These are phyloP conservation scores for Aquanectria penicillioides DNA, from an alignment of 2,329 filamentous ascomycete species.

Conservation along the genomic window DNA sequence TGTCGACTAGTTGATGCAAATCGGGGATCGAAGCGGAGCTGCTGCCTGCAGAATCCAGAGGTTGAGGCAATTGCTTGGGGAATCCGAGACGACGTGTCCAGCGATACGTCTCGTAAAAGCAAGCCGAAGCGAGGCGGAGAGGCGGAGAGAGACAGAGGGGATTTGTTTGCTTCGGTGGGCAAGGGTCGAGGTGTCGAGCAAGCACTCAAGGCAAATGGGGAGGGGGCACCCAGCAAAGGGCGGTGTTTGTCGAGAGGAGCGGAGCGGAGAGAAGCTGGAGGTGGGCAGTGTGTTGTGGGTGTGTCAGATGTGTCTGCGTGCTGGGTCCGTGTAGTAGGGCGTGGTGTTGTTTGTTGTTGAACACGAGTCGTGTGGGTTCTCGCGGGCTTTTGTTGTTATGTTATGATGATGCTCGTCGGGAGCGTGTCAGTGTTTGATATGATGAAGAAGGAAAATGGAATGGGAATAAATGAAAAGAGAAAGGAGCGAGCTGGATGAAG, in stretches of 20 bases:
- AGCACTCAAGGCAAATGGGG: constrained; percentile 4
- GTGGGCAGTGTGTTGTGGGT: background rate
- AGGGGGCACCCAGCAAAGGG: background rate
- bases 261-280: constrained; percentile 1
- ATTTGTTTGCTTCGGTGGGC: background rate
- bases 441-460: background rate
- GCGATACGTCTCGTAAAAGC: constrained; percentile 8
- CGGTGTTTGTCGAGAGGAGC: too few relatives aligned
- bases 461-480: constrained; percentile 4
- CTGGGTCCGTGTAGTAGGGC: background rate
- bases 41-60: background rate
- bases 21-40: background rate
- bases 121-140: too few relatives aligned
- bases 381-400: constrained; percentile 15
- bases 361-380: constrained; percentile 12
- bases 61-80: background rate
- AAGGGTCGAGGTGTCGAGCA: background rate
- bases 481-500: constrained; percentile 10
- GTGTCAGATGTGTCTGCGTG: background rate
- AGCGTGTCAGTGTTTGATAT: constrained; percentile 12
- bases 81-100: background rate
- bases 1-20: constrained; percentile 43
- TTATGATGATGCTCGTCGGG: constrained; percentile 13
- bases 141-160: background rate
- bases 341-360: constrained; percentile 22